Conservation (phyloP, 2,329 filamentous ascomycete genomes). For the Pseudogymnoascus sp. region DNA sequence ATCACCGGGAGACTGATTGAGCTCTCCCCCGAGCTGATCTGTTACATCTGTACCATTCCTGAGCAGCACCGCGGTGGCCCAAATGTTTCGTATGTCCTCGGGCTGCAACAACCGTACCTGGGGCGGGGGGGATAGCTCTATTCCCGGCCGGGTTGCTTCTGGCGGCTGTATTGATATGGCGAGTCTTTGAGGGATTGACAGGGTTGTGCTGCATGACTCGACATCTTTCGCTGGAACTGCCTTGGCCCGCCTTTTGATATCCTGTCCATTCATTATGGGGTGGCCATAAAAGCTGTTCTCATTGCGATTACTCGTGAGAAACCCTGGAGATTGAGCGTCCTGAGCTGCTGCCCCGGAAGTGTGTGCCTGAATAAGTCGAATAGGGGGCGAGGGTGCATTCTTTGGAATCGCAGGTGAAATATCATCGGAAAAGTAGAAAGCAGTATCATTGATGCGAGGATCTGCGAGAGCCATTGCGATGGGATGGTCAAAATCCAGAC, state of each 20-base stretch:
- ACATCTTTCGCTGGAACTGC: background rate
- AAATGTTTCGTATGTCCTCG: too few species aligned
- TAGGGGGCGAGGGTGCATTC: background rate
- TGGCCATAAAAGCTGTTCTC: conserved; percentile 2
- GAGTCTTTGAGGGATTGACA: background rate
- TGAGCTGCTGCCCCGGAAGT: background rate
- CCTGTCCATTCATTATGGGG: background rate
- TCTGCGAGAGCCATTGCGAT: background rate
- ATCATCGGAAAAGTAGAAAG: background rate
- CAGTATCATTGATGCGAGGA: background rate
- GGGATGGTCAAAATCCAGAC: background rate
- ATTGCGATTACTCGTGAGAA: background rate
- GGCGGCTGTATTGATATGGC: background rate
- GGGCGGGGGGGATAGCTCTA: too few species aligned
- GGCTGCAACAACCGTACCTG: too few species aligned
- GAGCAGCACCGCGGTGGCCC: too few species aligned
- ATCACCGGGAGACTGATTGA: too few species aligned
- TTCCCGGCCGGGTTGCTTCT: too few species aligned
- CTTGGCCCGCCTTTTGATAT: background rate
- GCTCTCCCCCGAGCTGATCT: too few species aligned
- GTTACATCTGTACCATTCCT: too few species aligned
- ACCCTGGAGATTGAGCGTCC: background rate
- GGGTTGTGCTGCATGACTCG: background rate
- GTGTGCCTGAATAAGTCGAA: background rate
- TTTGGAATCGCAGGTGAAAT: background rate